Percentiles rank a stretch among this genome's conserved stretches.
Evolutionary conservation across 192 early-diverging fungal species (phyloP).

Genomic region (Podila minutissima): DNA sequence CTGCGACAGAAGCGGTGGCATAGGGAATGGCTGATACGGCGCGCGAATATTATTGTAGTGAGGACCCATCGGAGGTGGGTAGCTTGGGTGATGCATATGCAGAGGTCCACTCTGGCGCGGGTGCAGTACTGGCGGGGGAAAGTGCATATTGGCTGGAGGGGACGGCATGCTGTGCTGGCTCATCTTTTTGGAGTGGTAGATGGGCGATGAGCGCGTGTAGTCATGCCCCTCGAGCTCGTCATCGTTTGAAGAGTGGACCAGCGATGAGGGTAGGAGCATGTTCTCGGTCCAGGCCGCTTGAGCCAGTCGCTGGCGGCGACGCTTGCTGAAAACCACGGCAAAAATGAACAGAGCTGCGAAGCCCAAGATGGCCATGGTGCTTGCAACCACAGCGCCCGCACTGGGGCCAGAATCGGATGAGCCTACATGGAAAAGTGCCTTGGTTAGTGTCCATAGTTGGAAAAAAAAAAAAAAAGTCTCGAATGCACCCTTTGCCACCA

Average conservation of each 20-base stretch:
- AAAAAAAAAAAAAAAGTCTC: background rate
- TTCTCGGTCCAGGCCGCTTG: conserved; percentile 41
- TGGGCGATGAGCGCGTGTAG: conserved; percentile 28
- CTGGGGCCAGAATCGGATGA: conserved; percentile 8
- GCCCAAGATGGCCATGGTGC: conserved; percentile 21
- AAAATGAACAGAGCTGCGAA: conserved; percentile 15
- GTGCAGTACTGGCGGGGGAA: conserved; percentile 31
- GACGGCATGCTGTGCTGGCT: conserved; percentile 16
- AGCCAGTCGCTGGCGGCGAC: conserved; percentile 22
- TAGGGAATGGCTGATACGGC: conserved; percentile 17
- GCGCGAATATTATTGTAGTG: conserved; percentile 17
- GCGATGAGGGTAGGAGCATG: conserved; percentile 29
- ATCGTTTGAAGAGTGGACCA: conserved; percentile 29
- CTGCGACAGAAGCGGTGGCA: conserved; percentile 7
- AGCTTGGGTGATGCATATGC: conserved; percentile 36
- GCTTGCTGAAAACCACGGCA: conserved; percentile 27
- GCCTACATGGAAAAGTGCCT: background rate
- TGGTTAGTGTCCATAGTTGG: background rate
- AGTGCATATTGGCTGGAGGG: conserved; percentile 17
- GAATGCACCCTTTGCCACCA: no score
- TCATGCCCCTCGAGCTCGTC: conserved; percentile 39
- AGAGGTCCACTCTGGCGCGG: conserved; percentile 29
- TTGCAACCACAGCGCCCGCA: conserved; percentile 12
- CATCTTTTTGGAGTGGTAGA: conserved; percentile 9
- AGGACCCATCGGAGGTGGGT: conserved; percentile 14